These are phyloP conservation scores for Colletotrichum camelliae DNA, from an alignment of 2,329 filamentous ascomycete genomes.

Conservation along the genomic window DNA sequence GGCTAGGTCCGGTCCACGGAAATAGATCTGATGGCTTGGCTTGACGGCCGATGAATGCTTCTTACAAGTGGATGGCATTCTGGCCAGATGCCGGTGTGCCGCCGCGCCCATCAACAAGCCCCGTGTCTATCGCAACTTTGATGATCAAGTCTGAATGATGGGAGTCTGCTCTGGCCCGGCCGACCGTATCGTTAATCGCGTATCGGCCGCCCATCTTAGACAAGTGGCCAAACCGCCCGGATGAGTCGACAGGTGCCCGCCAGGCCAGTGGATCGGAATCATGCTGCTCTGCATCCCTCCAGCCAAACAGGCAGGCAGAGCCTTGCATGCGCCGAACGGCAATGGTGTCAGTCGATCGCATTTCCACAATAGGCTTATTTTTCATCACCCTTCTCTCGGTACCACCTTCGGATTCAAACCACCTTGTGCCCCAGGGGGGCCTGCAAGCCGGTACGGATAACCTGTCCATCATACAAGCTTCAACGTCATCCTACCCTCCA, in stretches of 20 bases:
- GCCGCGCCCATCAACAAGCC: not conserved
- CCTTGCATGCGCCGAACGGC: slow-evolving; percentile 5
- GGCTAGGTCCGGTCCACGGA: not conserved
- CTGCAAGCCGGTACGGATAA: not conserved
- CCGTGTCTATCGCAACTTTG: not conserved
- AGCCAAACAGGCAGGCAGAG: not conserved
- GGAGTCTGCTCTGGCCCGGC: not conserved
- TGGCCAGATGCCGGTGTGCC: not conserved
- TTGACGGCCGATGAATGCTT: not conserved
- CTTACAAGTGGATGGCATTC: not conserved
- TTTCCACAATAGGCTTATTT: slow-evolving; percentile 1
- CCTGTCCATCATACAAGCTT: not conserved
- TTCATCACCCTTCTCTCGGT: not conserved
- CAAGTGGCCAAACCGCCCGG: not conserved
- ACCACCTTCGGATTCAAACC: not conserved
- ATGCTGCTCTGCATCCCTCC: not conserved
- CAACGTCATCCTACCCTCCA: slow-evolving; percentile 3
- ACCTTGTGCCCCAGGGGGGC: not conserved
- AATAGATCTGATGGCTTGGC: slow-evolving; percentile 16
- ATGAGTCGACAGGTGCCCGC: not conserved
- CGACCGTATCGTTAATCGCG: not conserved
- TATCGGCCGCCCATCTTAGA: not conserved
- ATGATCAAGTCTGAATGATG: not conserved
- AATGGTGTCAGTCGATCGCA: slow-evolving; percentile 6
- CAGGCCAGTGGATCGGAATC: not conserved